Conservation (phyloP, 2,329 filamentous ascomycete species). For the Chaetomiaceae sp. region DNA sequence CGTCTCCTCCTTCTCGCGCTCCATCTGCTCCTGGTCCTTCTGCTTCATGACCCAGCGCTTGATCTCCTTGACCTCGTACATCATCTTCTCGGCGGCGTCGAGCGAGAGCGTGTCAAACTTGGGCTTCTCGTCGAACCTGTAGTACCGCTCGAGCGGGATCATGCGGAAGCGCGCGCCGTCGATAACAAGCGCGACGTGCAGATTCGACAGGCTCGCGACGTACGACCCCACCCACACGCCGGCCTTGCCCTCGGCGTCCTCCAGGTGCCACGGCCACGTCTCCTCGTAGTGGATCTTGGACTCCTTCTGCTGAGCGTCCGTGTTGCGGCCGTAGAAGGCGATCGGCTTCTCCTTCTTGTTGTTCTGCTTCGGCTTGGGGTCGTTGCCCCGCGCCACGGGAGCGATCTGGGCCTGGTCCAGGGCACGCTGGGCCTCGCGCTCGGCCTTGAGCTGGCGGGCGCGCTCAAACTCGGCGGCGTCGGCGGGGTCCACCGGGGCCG, state of each 20-base stretch:
- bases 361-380: conserved; percentile 57
- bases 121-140: conserved; percentile 78
- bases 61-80: conserved; percentile 72
- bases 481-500: conserved; percentile 34
- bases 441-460: conserved; percentile 66
- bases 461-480: conserved; percentile 60
- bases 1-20: conserved; percentile 59
- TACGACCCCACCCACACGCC: conserved; percentile 89
- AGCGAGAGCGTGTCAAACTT: conserved; percentile 73
- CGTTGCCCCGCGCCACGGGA: conserved; percentile 62
- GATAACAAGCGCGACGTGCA: conserved; percentile 75
- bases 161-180: conserved; percentile 69
- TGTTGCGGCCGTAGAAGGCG: conserved; percentile 74
- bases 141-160: conserved; percentile 93
- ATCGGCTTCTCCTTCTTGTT: conserved; percentile 74
- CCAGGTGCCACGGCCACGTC: conserved; percentile 90
- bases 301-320: conserved; percentile 74
- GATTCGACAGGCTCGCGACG: conserved; percentile 80
- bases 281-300: conserved; percentile 82
- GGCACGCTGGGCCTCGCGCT: conserved; percentile 80
- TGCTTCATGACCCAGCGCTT: conserved; percentile 77
- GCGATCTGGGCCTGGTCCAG: conserved; percentile 91
- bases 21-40: conserved; percentile 53
- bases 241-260: conserved; percentile 89
- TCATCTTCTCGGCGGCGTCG: conserved; percentile 79